Percentiles rank a stretch among this genome's conserved stretches.
Conservation (phyloP, 495 filamentous ascomycete species). For the Hypoxylon perforatum region DNA sequence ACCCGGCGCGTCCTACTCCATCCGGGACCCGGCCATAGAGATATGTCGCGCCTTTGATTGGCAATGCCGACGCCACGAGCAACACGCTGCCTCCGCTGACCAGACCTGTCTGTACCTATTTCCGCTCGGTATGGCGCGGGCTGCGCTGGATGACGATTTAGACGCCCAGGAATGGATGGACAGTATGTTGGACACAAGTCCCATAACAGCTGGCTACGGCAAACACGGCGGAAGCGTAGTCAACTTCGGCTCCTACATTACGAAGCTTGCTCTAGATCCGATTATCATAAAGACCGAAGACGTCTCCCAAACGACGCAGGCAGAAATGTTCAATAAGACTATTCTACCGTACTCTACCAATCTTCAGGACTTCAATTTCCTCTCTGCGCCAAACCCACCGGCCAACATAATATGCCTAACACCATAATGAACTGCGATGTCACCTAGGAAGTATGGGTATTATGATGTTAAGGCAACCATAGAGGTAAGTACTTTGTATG, state of each 20-base stretch:
- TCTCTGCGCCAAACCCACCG: not conserved
- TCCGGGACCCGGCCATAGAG: constrained; percentile 38
- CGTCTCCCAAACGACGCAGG: not conserved
- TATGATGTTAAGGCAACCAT: too few species aligned
- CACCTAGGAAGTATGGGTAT: too few species aligned
- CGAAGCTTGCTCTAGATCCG: constrained; percentile 25
- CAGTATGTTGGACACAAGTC: constrained; percentile 31
- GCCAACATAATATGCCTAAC: not conserved
- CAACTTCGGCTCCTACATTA: constrained; percentile 35
- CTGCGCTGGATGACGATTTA: constrained; percentile 27
- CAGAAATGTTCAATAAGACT: not conserved
- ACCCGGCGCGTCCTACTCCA: constrained; percentile 29
- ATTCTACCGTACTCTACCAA: not conserved
- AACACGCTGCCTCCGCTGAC: constrained; percentile 15
- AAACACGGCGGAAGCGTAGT: constrained; percentile 29
- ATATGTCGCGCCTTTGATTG: constrained; percentile 39
- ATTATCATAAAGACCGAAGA: not conserved
- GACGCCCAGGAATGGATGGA: constrained; percentile 29
- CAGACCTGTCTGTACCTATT: constrained; percentile 41
- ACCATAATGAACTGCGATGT: not conserved
- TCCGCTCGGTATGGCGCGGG: constrained; percentile 38
- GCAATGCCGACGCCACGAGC: constrained; percentile 34
- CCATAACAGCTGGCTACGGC: constrained; percentile 32
- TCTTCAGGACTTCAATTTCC: not conserved
- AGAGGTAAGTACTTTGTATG: not conserved